Evolutionary conservation across 2,329 filamentous ascomycete species (phyloP), one percentile per base, ranked within the genome.

Genomic region (Cercospora sojina): DNA sequence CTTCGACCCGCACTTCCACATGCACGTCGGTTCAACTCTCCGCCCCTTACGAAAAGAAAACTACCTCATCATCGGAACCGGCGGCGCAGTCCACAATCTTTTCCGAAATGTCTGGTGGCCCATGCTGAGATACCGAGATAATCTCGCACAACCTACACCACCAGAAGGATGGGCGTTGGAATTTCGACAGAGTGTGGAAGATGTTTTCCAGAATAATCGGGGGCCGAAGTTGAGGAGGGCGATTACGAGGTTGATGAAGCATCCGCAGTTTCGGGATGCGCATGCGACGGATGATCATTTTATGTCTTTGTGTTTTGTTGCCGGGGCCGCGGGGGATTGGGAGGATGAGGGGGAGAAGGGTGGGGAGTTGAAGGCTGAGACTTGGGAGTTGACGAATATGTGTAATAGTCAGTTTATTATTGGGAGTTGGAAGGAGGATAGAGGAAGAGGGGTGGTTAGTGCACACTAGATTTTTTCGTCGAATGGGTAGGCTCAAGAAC

Each of bases 231-330:
- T 90, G 58, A 77, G 87, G 2, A 79, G 84, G 2, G 84, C 82
- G 0, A 81, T 88, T 62, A 87, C 86, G 2, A 81, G 87, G 31
- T 73, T 90, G 71, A 90, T 90, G 87, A 90, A 90, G 79, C 86
- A 90, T 72, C 88, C 88, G 0, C 79, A 81, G 56, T 91, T 84
- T 72, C 78, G 88, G 16, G 88, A 90, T 71, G 88, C 89, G 0
- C 88, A 91, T 77, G 88, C 82, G 0, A 90, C 88, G 0, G 88
- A 91, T 72, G 89, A 91, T 74, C 88, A 91, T 73, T 90, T 88
- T 69, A 90, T 90, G 85, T 79, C 87, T 0, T 82, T 85, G 3
- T 80, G 87, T 72, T 91, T 90, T 77, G 84, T 88, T 0, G 86
- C 87, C 0, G 88, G 88, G 1, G 79, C 83, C 3, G 80, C 80